Evolutionary conservation across 768 basidiomycete genomes (phyloP).

Genomic region (Phanerochaete carnosa): DNA sequence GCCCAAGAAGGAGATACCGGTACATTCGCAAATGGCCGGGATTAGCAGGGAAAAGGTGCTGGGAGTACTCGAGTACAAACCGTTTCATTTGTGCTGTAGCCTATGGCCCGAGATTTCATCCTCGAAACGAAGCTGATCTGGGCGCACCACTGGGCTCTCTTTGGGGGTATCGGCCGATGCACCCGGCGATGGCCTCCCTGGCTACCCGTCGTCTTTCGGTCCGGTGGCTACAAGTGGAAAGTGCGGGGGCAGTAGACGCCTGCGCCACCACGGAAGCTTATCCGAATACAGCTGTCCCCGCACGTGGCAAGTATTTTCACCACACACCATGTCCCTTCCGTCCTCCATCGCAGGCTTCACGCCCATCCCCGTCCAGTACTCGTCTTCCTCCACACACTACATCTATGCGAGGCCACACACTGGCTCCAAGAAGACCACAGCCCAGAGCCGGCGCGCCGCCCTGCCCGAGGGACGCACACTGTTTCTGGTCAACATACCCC

Average conservation of each 20-base stretch:
- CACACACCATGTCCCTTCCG: constrained; percentile 14
- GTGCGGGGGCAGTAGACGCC: not conserved
- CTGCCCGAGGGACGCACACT: constrained; percentile 66
- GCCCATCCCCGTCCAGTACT: constrained; percentile 40
- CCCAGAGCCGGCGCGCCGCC: constrained; percentile 19
- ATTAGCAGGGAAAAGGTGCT: too few species aligned
- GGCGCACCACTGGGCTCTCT: too few species aligned
- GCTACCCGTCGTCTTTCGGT: too few species aligned
- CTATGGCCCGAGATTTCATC: too few species aligned
- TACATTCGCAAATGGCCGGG: too few species aligned
- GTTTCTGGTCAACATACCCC: constrained; percentile 87
- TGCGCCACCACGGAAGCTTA: not conserved
- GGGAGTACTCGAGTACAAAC: too few species aligned
- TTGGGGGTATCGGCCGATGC: too few species aligned
- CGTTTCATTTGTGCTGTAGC: too few species aligned
- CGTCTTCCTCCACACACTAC: constrained; percentile 52
- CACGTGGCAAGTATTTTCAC: constrained; percentile 1
- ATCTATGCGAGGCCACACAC: constrained; percentile 75
- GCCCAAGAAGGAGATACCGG: too few species aligned
- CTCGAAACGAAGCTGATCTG: too few species aligned
- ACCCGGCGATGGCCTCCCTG: too few species aligned
- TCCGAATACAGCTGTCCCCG: not conserved
- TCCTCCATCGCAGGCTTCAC: constrained; percentile 43
- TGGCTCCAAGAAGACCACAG: constrained; percentile 38
- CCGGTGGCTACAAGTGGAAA: too few species aligned